phyloP scores from a whole-genome alignment of 2,329 filamentous ascomycete species.

The Verticillium albo-atrum region DNA sequence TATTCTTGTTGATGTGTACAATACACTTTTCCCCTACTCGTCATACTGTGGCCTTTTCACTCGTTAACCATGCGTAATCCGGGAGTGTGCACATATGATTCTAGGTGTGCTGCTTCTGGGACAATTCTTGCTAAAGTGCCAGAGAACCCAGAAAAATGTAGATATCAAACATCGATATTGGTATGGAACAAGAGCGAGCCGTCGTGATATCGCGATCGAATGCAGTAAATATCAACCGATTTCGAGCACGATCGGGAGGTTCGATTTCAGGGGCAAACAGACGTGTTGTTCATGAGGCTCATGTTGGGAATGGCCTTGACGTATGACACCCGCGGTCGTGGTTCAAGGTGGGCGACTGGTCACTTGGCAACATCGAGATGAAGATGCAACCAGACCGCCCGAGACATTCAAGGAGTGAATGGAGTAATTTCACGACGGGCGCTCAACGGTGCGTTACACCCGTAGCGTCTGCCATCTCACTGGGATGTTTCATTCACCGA shows the following conservation, averaged over 20 bases:
- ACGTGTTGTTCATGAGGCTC: not conserved
- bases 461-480: not conserved
- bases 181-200: too few relatives aligned
- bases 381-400: not conserved
- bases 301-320: not conserved
- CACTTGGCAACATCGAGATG: not conserved
- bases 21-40: not conserved
- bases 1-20: not conserved
- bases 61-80: too few relatives aligned
- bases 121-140: too few relatives aligned
- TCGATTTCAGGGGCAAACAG: not conserved
- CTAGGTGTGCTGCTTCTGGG: too few relatives aligned
- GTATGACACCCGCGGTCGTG: not conserved
- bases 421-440: not conserved
- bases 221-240: too few relatives aligned
- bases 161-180: too few relatives aligned
- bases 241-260: too few relatives aligned
- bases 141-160: too few relatives aligned
- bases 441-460: not conserved
- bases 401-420: not conserved
- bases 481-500: not conserved
- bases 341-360: not conserved
- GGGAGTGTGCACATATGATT: too few relatives aligned
- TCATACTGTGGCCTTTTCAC: too few relatives aligned
- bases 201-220: too few relatives aligned